Evolutionary conservation across 179 eudicot genomes (phyloP), one percentile per base, ranked within the genome.

Genomic region (Dionaea muscipula): DNA sequence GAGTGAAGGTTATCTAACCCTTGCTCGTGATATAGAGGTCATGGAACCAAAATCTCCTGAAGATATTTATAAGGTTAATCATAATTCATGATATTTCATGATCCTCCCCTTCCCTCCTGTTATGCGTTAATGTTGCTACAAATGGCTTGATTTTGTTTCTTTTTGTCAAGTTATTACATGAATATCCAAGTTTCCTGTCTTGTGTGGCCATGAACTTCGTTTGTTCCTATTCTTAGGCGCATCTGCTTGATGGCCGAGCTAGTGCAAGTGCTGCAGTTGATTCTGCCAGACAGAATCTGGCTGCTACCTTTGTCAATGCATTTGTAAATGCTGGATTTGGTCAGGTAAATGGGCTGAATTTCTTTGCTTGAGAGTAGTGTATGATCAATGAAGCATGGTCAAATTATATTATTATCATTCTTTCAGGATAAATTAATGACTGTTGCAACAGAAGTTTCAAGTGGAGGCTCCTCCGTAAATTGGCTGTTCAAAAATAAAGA

Each of bases 1-100:
- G 47, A 91, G 81, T 72, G 98, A 87, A 84, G 96, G 96, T 43
- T 91, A 75, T 80, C 81, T 91, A 59, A 84, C 94, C 40, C 96
- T 91, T 70, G 98, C 98, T 39, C 96, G 94, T 66, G 98, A 91
- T 79, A 79, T 91, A 64, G 98, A 91, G 72, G 98, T 91, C 70
- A 84, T 91, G 96, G 98, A 91, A 66, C 80, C 98, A 59, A 91
- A 87, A 57, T 82, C 93, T 57, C 98, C 98, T 2, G 96, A 91
- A 67, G 96, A 91, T 65, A 82, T 87, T n/a, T 91, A 87, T 33
- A 91, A 91, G 98, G 98, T 72, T 50, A 23, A 24, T 27, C 26
- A 47, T 27, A 15, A 19, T 7, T 18, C 7, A 15, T 43, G 3
- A 0, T 15, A 16, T 0, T 5, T 11, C 35, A 31, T 1, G 35